phyloP scores from a whole-genome alignment of 2,329 filamentous ascomycete genomes.

The Sporothrix pallida region DNA sequence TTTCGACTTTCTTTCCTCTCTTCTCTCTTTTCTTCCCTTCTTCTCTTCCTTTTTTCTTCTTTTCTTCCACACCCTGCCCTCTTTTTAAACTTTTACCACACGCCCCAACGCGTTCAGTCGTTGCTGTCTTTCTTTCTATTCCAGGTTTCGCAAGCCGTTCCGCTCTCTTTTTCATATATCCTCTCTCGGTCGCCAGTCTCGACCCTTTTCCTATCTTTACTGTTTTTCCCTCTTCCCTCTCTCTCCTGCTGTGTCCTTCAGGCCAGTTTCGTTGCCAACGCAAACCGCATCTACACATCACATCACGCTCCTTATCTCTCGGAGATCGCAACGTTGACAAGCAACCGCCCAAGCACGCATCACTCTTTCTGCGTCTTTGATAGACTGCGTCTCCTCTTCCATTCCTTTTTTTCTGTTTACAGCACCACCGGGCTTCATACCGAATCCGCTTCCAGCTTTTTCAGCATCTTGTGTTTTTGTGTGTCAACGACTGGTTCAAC shows the following conservation, averaged over 20 bases:
- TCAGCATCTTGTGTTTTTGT: conserved; percentile 27
- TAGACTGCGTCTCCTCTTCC: conserved; percentile 49
- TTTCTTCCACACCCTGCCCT: conserved; percentile 19
- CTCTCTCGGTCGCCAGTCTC: conserved; percentile 36
- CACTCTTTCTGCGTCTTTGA: conserved; percentile 59
- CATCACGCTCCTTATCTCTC: conserved; percentile 36
- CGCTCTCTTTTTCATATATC: conserved; percentile 34
- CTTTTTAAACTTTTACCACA: conserved; percentile 13
- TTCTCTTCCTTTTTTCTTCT: conserved; percentile 15
- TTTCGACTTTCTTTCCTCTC: conserved; percentile 21
- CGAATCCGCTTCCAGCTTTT: not conserved
- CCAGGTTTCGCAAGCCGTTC: conserved; percentile 31
- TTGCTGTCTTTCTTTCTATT: conserved; percentile 27
- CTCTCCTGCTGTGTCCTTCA: conserved; percentile 25
- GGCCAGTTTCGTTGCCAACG: conserved; percentile 31
- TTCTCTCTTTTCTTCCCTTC: not conserved
- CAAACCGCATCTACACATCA: conserved; percentile 21
- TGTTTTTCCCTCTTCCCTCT: conserved; percentile 22
- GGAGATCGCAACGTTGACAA: conserved; percentile 37
- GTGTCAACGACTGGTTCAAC: conserved; percentile 34
- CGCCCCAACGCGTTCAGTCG: conserved; percentile 29
- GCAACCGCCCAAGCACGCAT: conserved; percentile 43
- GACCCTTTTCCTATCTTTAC: conserved; percentile 26
- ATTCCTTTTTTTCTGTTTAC: conserved; percentile 28
- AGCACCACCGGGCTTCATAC: not conserved